These are phyloP conservation scores for Pichia nanzhaoensis DNA, from an alignment of 805 yeast species.

Conservation along the genomic window DNA sequence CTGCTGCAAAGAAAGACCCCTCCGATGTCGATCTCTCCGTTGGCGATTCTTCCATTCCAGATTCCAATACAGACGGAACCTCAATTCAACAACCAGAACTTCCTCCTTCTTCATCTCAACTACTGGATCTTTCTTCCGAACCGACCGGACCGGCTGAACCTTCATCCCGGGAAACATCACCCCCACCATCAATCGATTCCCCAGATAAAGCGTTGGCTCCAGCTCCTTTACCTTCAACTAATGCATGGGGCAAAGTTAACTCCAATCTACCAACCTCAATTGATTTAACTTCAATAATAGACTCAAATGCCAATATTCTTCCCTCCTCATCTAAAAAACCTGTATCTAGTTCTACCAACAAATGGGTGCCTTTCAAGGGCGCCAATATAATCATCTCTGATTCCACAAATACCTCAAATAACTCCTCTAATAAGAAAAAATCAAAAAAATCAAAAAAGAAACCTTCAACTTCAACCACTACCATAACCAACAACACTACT, in stretches of 20 bases:
- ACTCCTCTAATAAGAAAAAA: slow-evolving; percentile 3
- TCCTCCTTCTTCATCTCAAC: too few relatives aligned
- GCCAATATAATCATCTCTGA: slow-evolving; percentile 36
- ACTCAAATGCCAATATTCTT: not conserved
- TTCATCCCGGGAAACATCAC: too few relatives aligned
- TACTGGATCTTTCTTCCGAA: too few relatives aligned
- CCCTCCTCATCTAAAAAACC: slow-evolving; percentile 19
- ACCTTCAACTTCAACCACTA: not conserved
- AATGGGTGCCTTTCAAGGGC: slow-evolving; percentile 68
- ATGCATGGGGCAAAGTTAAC: slow-evolving; percentile 49
- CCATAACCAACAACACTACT: not conserved
- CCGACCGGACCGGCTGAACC: too few relatives aligned
- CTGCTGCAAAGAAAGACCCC: slow-evolving; percentile 19
- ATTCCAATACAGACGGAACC: too few relatives aligned
- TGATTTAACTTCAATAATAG: slow-evolving; percentile 17
- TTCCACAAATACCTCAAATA: not conserved
- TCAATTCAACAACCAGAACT: too few relatives aligned
- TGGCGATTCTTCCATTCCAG: too few relatives aligned
- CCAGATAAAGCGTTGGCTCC: slow-evolving; percentile 34
- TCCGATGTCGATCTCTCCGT: not conserved
- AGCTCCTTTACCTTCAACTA: slow-evolving; percentile 57
- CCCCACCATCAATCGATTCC: too few relatives aligned
- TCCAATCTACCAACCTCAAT: slow-evolving; percentile 18
- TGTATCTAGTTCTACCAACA: slow-evolving; percentile 42
- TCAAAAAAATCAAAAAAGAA: slow-evolving; percentile 2